These are phyloP conservation scores for Penicillium sclerotiorum DNA, from an alignment of 2,329 filamentous ascomycete species.

Conservation along the genomic window DNA sequence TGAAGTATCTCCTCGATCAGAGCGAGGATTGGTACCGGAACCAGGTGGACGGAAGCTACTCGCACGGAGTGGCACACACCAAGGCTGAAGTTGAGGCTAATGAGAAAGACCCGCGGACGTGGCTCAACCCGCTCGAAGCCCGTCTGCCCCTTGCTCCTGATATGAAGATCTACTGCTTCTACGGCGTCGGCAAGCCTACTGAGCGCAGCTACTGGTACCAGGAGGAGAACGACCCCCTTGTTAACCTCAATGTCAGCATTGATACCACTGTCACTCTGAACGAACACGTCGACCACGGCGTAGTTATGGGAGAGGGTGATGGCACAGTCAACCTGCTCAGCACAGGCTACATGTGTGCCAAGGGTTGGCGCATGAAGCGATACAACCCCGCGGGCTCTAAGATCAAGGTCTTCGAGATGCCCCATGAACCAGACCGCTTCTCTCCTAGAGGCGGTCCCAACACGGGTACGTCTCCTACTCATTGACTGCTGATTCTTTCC, in stretches of 20 bases:
- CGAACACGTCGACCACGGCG: slow-evolving; percentile 71
- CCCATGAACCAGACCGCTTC: slow-evolving; percentile 90
- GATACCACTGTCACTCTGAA: slow-evolving; percentile 53
- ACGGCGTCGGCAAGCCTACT: slow-evolving; percentile 88
- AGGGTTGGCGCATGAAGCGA: slow-evolving; percentile 88
- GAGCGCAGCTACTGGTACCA: slow-evolving; percentile 93
- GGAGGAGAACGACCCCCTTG: slow-evolving; percentile 65
- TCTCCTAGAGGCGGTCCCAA: slow-evolving; percentile 74
- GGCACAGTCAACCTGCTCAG: slow-evolving; percentile 94
- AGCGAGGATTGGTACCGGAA: slow-evolving; percentile 84
- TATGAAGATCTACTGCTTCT: slow-evolving; percentile 96
- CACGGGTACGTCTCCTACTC: slow-evolving; percentile 51
- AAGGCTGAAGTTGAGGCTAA: slow-evolving; percentile 78
- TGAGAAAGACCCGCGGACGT: slow-evolving; percentile 75
- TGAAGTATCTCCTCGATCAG: slow-evolving; percentile 76
- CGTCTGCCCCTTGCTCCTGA: slow-evolving; percentile 83
- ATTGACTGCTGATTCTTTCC: slow-evolving; percentile 53
- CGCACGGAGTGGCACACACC: slow-evolving; percentile 83
- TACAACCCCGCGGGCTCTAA: slow-evolving; percentile 86
- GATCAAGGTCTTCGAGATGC: slow-evolving; percentile 91
- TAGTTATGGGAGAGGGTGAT: slow-evolving; percentile 94
- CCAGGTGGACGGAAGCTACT: slow-evolving; percentile 75
- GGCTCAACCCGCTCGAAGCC: slow-evolving; percentile 95
- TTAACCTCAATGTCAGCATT: slow-evolving; percentile 57
- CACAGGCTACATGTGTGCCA: slow-evolving; percentile 94